These are phyloP conservation scores for Hemisphaericaspora xylofermentans DNA, from an alignment of 1,139 yeast species.

Conservation along the genomic window DNA sequence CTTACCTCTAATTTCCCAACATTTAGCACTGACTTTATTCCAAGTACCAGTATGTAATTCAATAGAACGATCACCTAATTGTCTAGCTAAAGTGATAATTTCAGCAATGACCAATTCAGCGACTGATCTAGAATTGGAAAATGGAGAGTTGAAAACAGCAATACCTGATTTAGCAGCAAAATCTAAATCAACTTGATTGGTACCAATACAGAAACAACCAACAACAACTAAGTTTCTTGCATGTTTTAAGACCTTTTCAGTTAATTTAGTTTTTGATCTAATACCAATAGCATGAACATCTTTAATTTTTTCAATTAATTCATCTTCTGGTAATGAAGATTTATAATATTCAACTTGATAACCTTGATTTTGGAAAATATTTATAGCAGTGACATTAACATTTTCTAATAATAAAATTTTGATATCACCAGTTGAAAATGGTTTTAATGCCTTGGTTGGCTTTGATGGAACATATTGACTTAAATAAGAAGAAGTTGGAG, in stretches of 20 bases:
- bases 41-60: constrained; percentile 97
- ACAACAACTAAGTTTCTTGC: constrained; percentile 88
- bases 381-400: constrained; percentile 88
- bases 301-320: constrained; percentile 87
- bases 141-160: constrained; percentile 98
- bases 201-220: constrained; percentile 99
- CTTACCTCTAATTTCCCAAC: constrained; percentile 99
- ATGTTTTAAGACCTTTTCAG: constrained; percentile 71
- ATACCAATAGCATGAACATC: constrained; percentile 97
- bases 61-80: constrained; percentile 92
- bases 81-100: constrained; percentile 91
- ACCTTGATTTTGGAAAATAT: constrained; percentile 83
- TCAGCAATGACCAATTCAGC: constrained; percentile 98
- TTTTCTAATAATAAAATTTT: constrained; percentile 89
- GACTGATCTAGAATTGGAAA: constrained; percentile 96
- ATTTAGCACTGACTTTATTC: constrained; percentile 92
- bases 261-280: constrained; percentile 92
- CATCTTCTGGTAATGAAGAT: constrained; percentile 87
- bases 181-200: constrained; percentile 93
- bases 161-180: constrained; percentile 91
- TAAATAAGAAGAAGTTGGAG: constrained; percentile 59
- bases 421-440: constrained; percentile 88
- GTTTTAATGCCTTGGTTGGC: constrained; percentile 71
- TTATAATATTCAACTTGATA: constrained; percentile 96
- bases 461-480: constrained; percentile 46